Evolutionary conservation across 306 rosid genomes (phyloP).

Genomic region (Arachis hypogaea): DNA sequence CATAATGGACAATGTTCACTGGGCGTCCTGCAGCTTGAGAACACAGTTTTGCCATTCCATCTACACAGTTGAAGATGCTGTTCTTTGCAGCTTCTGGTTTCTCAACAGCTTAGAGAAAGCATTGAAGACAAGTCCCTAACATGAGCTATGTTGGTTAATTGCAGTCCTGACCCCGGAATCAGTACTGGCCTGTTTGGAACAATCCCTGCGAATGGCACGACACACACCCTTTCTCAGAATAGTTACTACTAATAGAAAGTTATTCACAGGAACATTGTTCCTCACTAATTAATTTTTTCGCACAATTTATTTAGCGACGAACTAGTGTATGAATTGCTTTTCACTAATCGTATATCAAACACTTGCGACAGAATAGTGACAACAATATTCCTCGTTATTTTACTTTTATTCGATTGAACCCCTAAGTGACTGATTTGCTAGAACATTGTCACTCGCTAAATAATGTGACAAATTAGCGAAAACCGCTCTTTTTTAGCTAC

Average conservation of each 20-base stretch:
- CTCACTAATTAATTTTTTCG: too few species aligned
- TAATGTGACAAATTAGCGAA: too few species aligned
- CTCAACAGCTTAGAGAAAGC: conserved; percentile 82
- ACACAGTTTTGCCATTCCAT: conserved; percentile 88
- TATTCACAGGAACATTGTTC: too few species aligned
- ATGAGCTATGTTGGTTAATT: conserved; percentile 84
- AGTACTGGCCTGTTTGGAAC: conserved; percentile 84
- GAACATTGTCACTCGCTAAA: too few species aligned
- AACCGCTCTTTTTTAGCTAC: too few species aligned
- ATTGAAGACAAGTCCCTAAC: conserved; percentile 83
- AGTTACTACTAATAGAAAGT: background rate
- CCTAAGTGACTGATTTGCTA: too few species aligned
- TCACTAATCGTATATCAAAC: too few species aligned
- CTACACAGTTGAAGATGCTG: conserved; percentile 75
- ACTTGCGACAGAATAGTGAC: too few species aligned
- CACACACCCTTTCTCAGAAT: background rate
- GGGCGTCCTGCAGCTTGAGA: conserved; percentile 90
- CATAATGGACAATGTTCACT: conserved; percentile 76
- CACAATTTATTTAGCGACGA: too few species aligned
- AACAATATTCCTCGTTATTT: too few species aligned
- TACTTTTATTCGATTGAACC: too few species aligned
- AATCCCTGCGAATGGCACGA: conserved; percentile 59
- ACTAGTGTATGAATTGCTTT: too few species aligned
- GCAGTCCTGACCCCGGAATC: conserved; percentile 91
- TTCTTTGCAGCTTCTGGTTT: conserved; percentile 71